Evolutionary conservation across 257 asterid genomes (phyloP).

Genomic region (Nicotiana obtusifolia): DNA sequence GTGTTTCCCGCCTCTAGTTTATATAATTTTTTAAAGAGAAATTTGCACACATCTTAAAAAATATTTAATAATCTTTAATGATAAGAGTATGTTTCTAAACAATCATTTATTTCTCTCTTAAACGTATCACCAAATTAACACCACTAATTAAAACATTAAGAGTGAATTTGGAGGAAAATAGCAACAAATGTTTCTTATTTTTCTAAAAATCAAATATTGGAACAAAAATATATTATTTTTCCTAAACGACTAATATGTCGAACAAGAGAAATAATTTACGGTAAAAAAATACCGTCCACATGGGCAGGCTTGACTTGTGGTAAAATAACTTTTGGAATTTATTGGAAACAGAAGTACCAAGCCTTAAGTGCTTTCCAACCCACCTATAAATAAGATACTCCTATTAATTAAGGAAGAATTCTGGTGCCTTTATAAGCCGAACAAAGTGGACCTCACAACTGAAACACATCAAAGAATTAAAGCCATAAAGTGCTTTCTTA

Average conservation of each 20-base stretch:
- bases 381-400: not conserved
- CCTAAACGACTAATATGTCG: not conserved
- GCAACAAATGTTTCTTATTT: not conserved
- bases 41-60: no score
- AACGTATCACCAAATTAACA: not conserved
- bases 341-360: not conserved
- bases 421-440: not conserved
- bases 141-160: not conserved
- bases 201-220: not conserved
- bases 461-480: not conserved
- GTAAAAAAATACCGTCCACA: no score
- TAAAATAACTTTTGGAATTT: not conserved
- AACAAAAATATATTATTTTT: not conserved
- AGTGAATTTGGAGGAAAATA: not conserved
- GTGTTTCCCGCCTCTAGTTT: no score
- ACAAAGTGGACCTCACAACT: not conserved
- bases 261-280: not conserved
- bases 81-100: not conserved
- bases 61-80: no score
- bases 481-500: not conserved
- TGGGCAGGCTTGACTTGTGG: not conserved
- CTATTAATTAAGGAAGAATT: not conserved
- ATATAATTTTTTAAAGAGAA: no score
- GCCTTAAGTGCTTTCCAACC: not conserved
- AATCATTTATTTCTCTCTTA: not conserved